Percentiles rank a stretch among this genome's conserved stretches.
These are phyloP conservation scores for Solanum sejunctum DNA, from an alignment of 257 asterid genomes.

Conservation along the genomic window DNA sequence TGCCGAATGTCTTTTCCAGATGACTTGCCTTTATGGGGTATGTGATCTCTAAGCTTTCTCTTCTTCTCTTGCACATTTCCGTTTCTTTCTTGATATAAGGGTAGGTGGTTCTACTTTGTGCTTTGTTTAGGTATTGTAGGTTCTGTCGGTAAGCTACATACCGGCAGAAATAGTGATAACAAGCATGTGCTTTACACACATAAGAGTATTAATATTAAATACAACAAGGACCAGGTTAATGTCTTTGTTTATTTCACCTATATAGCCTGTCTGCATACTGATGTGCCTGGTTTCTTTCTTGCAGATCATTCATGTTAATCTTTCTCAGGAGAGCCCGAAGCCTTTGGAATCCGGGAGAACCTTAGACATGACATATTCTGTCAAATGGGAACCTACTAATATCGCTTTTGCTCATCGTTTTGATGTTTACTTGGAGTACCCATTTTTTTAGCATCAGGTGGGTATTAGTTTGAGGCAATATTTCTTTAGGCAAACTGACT, in stretches of 20 bases:
- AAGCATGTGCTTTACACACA: slow-evolving; percentile 43
- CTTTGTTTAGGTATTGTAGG: slow-evolving; percentile 6
- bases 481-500: neutral
- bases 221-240: slow-evolving; percentile 39
- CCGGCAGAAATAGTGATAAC: slow-evolving; percentile 33
- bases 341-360: slow-evolving; percentile 65
- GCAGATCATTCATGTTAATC: slow-evolving; percentile 94
- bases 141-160: slow-evolving; percentile 35
- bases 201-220: slow-evolving; percentile 28
- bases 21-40: slow-evolving; percentile 98
- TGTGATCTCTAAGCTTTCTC: slow-evolving; percentile 5
- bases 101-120: neutral
- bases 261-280: neutral
- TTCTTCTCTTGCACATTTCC: neutral
- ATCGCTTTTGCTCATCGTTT: slow-evolving; percentile 78
- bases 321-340: slow-evolving; percentile 69
- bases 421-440: slow-evolving; percentile 92
- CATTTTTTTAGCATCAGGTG: slow-evolving; percentile 98
- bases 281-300: slow-evolving; percentile 1
- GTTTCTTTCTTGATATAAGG: neutral
- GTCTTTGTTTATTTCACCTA: neutral
- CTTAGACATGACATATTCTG: slow-evolving; percentile 80
- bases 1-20: slow-evolving; percentile 36
- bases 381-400: slow-evolving; percentile 70
- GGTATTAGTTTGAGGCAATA: neutral